Percentiles rank a stretch among this genome's conserved stretches.
Conservation (phyloP, 1,139 yeast genomes). For the Candida sanyaensis region DNA sequence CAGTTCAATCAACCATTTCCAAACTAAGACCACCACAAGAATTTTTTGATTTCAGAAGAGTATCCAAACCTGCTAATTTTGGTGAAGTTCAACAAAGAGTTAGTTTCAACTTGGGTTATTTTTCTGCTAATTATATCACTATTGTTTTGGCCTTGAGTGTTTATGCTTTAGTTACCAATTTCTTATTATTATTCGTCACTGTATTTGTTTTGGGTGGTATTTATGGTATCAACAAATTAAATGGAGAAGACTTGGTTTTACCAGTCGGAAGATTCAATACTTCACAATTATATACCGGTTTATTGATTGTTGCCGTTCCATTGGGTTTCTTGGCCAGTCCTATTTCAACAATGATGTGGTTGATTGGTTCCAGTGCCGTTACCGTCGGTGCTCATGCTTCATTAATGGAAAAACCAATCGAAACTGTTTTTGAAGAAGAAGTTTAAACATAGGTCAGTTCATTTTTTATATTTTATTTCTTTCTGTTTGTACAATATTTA, state of each 20-base stretch:
- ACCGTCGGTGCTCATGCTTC: slow-evolving; percentile 89
- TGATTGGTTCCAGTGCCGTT: slow-evolving; percentile 91
- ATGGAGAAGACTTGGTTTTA: slow-evolving; percentile 77
- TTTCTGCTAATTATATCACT: slow-evolving; percentile 81
- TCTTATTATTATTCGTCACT: slow-evolving; percentile 80
- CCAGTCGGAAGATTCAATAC: slow-evolving; percentile 72
- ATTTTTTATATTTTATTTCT: background rate
- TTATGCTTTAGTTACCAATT: slow-evolving; percentile 72
- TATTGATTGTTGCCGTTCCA: slow-evolving; percentile 78
- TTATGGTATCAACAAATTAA: slow-evolving; percentile 72
- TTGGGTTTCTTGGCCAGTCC: slow-evolving; percentile 94
- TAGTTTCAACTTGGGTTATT: slow-evolving; percentile 81
- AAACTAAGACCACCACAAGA: slow-evolving; percentile 88
- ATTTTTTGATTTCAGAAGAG: slow-evolving; percentile 85
- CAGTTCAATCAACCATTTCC: slow-evolving; percentile 63
- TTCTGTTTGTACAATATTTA: background rate
- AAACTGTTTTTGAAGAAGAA: slow-evolving; percentile 93
- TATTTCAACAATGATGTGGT: slow-evolving; percentile 91
- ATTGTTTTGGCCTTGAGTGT: slow-evolving; percentile 66
- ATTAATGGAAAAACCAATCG: slow-evolving; percentile 96
- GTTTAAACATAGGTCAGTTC: slow-evolving; percentile 23
- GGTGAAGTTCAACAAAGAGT: slow-evolving; percentile 90
- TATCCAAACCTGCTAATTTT: slow-evolving; percentile 88
- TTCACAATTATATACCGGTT: slow-evolving; percentile 86
- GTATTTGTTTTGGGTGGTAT: slow-evolving; percentile 68